Evolutionary conservation across 805 yeast species (phyloP), one percentile per base, ranked within the genome.

Genomic region (Dipodascopsis uninucleata): DNA sequence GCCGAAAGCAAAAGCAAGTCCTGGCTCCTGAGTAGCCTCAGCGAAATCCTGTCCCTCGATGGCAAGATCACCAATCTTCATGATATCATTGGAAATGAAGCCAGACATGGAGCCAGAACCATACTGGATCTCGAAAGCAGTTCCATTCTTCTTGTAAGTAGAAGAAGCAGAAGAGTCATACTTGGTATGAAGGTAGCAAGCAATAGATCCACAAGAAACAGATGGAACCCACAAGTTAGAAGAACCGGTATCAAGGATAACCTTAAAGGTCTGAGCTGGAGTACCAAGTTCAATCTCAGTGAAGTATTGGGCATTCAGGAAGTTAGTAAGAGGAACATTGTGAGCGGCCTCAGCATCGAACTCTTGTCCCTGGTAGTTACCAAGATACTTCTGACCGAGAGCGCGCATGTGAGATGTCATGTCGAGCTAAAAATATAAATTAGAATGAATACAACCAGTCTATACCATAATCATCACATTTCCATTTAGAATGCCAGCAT

Each of bases 161-260:
- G 89, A 71, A n/a, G 96, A 87, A 16, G 77, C 69, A 40, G 75
- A 78, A 61, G 86, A 93, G 67, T 85, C 93, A 64, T 87, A 93
- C 75, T 89, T 93, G 60, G 83, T 61, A 71, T 93, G 98, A 65
- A 93, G 74, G 76, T 77, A 90, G 71, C 98, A 93, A 40, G 98
- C 97, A 69, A 93, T 78, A 3, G 96, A 87, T 39, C 87, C 72
- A 71, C 98, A 93, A 56, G 85, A 88, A 34, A 74, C 57, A 49
- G 94, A 78, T 43, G 98, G 98, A 53, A 93, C 87, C 98, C 98
- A 93, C 71, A 93, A 74, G 69, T 93, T 93, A 35, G 97, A 85
- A 35, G 96, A 85, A 31, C 98, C 98, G 21, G 98, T 90, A 68
- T 93, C 98, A 61, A 93, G 74, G 53, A 93, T 79, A 39, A 93